Evolutionary conservation across 306 rosid species (phyloP).

Genomic region (Abrus pulchellus): DNA sequence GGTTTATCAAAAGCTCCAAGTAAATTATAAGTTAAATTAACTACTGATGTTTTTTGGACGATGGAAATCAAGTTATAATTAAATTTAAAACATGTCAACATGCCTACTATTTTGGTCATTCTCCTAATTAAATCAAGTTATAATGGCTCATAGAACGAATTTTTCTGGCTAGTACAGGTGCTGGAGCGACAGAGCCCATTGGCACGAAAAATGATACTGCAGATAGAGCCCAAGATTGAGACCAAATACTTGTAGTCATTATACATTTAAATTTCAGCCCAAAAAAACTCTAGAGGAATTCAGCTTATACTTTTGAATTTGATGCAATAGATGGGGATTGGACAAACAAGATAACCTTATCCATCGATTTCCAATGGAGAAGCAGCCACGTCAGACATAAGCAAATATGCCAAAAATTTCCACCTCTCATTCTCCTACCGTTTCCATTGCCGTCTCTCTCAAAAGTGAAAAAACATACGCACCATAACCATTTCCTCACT

Average conservation of each 20-base stretch:
- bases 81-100: not conserved
- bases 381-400: conserved; percentile 74
- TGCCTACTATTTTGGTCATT: not conserved
- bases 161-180: not conserved
- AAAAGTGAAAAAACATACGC: conserved; percentile 41
- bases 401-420: conserved; percentile 52
- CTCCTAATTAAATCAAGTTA: not conserved
- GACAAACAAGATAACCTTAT: conserved; percentile 76
- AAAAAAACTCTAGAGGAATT: not conserved
- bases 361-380: conserved; percentile 53
- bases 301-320: not conserved
- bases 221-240: not conserved
- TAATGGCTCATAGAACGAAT: not conserved
- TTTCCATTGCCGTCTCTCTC: conserved; percentile 48
- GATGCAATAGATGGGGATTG: conserved; percentile 44
- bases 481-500: conserved; percentile 17
- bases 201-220: not conserved
- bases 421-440: conserved; percentile 53
- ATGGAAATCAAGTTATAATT: too few relatives aligned
- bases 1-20: not conserved
- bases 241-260: not conserved
- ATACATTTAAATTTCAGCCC: not conserved
- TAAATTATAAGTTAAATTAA: not conserved
- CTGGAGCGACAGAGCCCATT: not conserved
- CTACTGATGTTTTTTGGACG: not conserved